Evolutionary conservation across 2,329 filamentous ascomycete species (phyloP).

Genomic region (Aspergillus aculeatinus): DNA sequence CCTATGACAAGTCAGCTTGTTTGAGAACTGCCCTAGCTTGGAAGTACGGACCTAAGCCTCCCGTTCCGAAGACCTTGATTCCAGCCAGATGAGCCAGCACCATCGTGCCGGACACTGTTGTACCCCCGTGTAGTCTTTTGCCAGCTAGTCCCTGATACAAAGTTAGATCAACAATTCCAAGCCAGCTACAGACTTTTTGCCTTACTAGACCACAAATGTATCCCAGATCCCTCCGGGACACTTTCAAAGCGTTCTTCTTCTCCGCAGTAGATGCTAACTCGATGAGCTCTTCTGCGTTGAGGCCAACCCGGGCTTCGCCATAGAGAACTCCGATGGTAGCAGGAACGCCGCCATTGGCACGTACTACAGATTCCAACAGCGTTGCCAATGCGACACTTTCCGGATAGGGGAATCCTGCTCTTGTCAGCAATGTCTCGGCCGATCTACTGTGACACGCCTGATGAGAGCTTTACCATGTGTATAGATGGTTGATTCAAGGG

Average conservation of each 20-base stretch:
- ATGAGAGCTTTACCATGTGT: conserved; percentile 68
- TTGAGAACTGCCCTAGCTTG: neutral
- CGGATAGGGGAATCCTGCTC: conserved; percentile 65
- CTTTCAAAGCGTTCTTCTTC: conserved; percentile 70
- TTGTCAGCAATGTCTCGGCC: conserved; percentile 4
- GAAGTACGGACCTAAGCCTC: conserved; percentile 66
- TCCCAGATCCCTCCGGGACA: conserved; percentile 82
- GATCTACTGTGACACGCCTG: neutral
- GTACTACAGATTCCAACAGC: conserved; percentile 76
- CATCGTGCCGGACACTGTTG: conserved; percentile 92
- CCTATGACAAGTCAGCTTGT: conserved; percentile 42
- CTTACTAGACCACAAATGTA: conserved; percentile 75
- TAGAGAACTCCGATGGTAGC: conserved; percentile 88
- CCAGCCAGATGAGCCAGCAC: conserved; percentile 80
- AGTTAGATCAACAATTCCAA: conserved; percentile 2
- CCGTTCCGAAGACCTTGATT: conserved; percentile 91
- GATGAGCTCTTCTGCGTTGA: conserved; percentile 69
- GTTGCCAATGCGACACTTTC: conserved; percentile 74
- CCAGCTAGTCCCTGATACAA: conserved; percentile 59
- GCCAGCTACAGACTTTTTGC: neutral
- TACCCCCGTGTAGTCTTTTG: conserved; percentile 76
- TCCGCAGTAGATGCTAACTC: conserved; percentile 66
- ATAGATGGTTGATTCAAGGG: conserved; percentile 94
- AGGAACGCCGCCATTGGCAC: conserved; percentile 76
- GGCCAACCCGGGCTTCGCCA: conserved; percentile 77